These are phyloP conservation scores for Isoetes taiwanensis DNA, from an alignment of 75 land plant species.

Conservation along the genomic window DNA sequence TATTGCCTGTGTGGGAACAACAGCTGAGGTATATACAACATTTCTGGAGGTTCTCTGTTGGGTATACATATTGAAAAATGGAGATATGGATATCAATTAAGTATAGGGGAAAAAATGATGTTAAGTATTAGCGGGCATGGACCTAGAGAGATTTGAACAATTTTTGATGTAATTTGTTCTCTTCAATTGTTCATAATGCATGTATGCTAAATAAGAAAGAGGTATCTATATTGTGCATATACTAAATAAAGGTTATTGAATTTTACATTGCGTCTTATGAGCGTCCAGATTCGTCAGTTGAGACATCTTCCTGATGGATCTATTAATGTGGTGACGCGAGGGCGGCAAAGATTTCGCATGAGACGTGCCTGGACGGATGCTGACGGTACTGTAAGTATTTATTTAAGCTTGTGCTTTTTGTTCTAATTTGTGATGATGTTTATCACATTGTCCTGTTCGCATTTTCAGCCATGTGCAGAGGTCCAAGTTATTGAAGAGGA, in stretches of 20 bases:
- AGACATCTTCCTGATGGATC: slow-evolving; percentile 70
- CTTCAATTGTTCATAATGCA: background rate
- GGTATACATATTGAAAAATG: too few relatives aligned
- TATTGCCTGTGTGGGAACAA: slow-evolving; percentile 62
- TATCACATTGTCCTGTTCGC: slow-evolving; percentile 13
- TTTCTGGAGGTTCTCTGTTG: background rate
- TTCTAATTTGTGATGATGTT: slow-evolving; percentile 10
- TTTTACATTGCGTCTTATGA: background rate
- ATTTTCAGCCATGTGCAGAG: slow-evolving; percentile 62
- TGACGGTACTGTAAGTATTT: slow-evolving; percentile 42
- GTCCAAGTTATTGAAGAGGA: slow-evolving; percentile 87
- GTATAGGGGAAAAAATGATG: too few relatives aligned
- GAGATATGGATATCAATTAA: too few relatives aligned
- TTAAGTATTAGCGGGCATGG: too few relatives aligned
- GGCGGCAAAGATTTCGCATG: slow-evolving; percentile 74
- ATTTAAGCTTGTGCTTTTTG: background rate
- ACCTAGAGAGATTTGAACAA: too few relatives aligned
- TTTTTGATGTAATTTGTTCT: too few relatives aligned
- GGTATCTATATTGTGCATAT: background rate
- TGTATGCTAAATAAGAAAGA: background rate
- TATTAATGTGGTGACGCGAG: slow-evolving; percentile 77
- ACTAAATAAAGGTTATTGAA: background rate
- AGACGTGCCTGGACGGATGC: slow-evolving; percentile 61
- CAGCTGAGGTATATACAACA: slow-evolving; percentile 65
- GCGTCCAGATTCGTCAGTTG: slow-evolving; percentile 70